Percentiles rank a stretch among this genome's conserved stretches.
Evolutionary conservation across 2,329 filamentous ascomycete species (phyloP).

Genomic region (Domatiomyces globalis): DNA sequence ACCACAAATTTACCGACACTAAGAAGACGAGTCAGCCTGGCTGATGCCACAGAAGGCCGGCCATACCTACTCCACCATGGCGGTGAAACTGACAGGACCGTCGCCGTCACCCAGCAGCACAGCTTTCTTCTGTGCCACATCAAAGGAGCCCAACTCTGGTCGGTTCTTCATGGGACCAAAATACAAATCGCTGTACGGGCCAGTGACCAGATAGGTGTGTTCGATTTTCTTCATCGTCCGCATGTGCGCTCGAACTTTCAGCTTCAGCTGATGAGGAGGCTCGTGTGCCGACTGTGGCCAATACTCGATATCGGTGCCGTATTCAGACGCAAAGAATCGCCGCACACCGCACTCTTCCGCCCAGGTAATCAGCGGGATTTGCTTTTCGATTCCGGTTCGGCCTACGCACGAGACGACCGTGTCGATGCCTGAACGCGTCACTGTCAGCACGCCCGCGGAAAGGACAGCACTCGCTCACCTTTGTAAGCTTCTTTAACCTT

Average conservation of each 20-base stretch:
- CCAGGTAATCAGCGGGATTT: slow-evolving; percentile 47
- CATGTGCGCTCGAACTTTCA: slow-evolving; percentile 51
- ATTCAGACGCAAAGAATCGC: slow-evolving; percentile 56
- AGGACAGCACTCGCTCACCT: slow-evolving; percentile 21
- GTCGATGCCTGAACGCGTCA: slow-evolving; percentile 35
- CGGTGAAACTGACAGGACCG: slow-evolving; percentile 52
- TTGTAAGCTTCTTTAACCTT: slow-evolving; percentile 45
- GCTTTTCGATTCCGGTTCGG: slow-evolving; percentile 45
- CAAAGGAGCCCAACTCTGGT: slow-evolving; percentile 40
- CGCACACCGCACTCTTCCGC: slow-evolving; percentile 44
- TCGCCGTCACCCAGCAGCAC: slow-evolving; percentile 48
- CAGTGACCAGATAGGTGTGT: slow-evolving; percentile 56
- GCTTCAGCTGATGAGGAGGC: slow-evolving; percentile 55
- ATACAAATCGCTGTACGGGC: slow-evolving; percentile 54
- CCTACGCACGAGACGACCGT: slow-evolving; percentile 54
- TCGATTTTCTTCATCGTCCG: slow-evolving; percentile 36
- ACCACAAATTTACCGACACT: slow-evolving; percentile 55
- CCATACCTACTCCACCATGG: slow-evolving; percentile 50
- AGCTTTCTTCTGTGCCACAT: slow-evolving; percentile 43
- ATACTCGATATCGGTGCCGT: slow-evolving; percentile 53
- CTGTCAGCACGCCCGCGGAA: background rate
- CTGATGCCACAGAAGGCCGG: background rate
- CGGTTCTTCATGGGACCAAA: slow-evolving; percentile 31
- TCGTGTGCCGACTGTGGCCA: slow-evolving; percentile 43
- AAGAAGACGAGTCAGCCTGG: background rate